These are phyloP conservation scores for Flaveria bidentis DNA, from an alignment of 129 eudicot genomes.

Conservation along the genomic window DNA sequence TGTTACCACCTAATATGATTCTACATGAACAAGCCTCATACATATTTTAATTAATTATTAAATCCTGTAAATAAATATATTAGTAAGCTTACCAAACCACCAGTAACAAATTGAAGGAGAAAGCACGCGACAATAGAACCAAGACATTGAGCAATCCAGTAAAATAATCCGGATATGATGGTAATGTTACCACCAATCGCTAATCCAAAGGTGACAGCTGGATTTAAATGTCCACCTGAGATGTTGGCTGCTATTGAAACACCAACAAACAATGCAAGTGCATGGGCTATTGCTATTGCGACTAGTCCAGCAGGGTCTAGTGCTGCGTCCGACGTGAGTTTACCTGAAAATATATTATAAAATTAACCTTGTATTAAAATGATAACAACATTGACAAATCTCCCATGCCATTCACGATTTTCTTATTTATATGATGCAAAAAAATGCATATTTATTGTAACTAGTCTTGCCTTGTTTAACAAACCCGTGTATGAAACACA, in stretches of 20 bases:
- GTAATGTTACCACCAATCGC: slow-evolving; percentile 71
- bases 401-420: background rate
- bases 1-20: background rate
- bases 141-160: slow-evolving; percentile 59
- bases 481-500: no score
- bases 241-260: slow-evolving; percentile 68
- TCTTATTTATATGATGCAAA: no score
- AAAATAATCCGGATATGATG: slow-evolving; percentile 52
- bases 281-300: slow-evolving; percentile 59
- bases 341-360: slow-evolving; percentile 30
- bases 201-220: slow-evolving; percentile 67
- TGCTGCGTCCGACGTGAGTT: slow-evolving; percentile 51
- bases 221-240: slow-evolving; percentile 76
- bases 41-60: background rate
- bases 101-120: slow-evolving; percentile 54
- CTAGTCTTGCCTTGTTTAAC: no score
- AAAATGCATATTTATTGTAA: no score
- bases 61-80: background rate
- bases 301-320: slow-evolving; percentile 58
- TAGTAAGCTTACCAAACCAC: slow-evolving; percentile 44
- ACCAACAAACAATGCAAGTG: slow-evolving; percentile 62
- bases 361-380: background rate
- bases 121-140: slow-evolving; percentile 53
- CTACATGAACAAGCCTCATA: no score
- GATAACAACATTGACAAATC: background rate